Percentiles rank a stretch among this genome's conserved stretches.
Evolutionary conservation across 495 filamentous ascomycete genomes (phyloP).

Genomic region (Lasiosphaeria hispida): DNA sequence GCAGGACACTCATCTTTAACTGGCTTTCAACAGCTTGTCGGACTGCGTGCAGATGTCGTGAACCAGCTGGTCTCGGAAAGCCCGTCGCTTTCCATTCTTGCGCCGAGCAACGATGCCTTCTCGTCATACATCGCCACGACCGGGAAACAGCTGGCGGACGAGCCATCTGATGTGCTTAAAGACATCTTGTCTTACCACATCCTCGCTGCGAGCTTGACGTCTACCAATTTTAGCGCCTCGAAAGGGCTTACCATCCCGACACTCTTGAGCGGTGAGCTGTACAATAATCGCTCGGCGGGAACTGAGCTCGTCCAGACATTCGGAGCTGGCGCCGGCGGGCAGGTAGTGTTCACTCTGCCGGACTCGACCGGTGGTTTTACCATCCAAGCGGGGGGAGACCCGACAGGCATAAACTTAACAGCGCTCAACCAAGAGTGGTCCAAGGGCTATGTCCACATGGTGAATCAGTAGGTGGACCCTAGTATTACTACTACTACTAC

Average conservation of each 20-base stretch:
- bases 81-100: background rate
- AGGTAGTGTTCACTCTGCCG: conserved; percentile 10
- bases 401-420: conserved; percentile 4
- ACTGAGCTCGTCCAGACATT: conserved; percentile 1
- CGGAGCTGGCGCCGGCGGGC: conserved; percentile 10
- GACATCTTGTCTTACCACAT: conserved; percentile 16
- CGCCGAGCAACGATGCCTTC: conserved; percentile 3
- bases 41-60: background rate
- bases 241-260: conserved; percentile 21
- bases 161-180: background rate
- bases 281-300: conserved; percentile 23
- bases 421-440: conserved; percentile 10
- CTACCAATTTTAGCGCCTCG: conserved; percentile 9
- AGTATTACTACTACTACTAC: too few relatives aligned
- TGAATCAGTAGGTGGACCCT: too few relatives aligned
- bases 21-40: background rate
- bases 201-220: conserved; percentile 8
- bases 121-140: background rate
- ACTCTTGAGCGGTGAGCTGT: conserved; percentile 13
- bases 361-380: conserved; percentile 3
- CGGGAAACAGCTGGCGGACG: background rate
- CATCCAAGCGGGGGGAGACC: background rate
- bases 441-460: conserved; percentile 14
- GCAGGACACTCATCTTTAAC: background rate
- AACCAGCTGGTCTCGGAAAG: background rate